These are phyloP conservation scores for Hyaloperonospora arabidopsidis DNA, from an alignment of 352 stramenopile genomes.

Conservation along the genomic window DNA sequence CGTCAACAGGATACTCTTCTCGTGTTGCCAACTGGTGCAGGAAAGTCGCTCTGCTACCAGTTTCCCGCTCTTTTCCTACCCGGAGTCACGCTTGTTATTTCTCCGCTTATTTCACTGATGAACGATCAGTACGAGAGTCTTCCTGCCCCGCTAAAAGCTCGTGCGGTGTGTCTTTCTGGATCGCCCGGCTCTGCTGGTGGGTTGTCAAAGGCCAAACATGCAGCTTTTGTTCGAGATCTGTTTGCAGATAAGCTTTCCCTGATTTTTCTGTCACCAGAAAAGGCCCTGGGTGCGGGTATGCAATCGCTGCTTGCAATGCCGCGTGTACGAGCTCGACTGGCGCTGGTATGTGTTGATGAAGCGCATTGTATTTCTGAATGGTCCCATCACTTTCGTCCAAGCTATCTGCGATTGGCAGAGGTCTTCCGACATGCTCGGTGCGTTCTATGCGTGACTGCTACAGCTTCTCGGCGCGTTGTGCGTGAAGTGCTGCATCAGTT, in stretches of 20 bases:
- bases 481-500: constrained; percentile 62
- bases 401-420: constrained; percentile 53
- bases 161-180: constrained; percentile 48
- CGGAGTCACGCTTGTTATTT: constrained; percentile 89
- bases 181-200: constrained; percentile 19
- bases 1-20: constrained; percentile 70
- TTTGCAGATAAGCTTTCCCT: constrained; percentile 61
- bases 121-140: constrained; percentile 87
- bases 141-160: constrained; percentile 46
- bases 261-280: constrained; percentile 89
- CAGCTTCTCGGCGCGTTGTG: constrained; percentile 75
- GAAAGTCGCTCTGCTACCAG: constrained; percentile 98
- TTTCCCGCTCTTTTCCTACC: constrained; percentile 80
- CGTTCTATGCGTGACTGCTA: constrained; percentile 90
- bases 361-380: constrained; percentile 93
- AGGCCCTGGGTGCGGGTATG: constrained; percentile 77
- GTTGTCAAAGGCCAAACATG: constrained; percentile 54
- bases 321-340: constrained; percentile 35
- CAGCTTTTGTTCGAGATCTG: constrained; percentile 57
- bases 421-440: constrained; percentile 55
- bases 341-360: constrained; percentile 91
- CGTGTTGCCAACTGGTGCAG: constrained; percentile 95
- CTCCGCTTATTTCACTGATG: constrained; percentile 90
- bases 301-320: constrained; percentile 48
- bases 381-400: constrained; percentile 92